Percentiles rank a stretch among this genome's conserved stretches.
These are phyloP conservation scores for Penicillium silybi DNA, from an alignment of 495 filamentous ascomycete genomes.

Conservation along the genomic window DNA sequence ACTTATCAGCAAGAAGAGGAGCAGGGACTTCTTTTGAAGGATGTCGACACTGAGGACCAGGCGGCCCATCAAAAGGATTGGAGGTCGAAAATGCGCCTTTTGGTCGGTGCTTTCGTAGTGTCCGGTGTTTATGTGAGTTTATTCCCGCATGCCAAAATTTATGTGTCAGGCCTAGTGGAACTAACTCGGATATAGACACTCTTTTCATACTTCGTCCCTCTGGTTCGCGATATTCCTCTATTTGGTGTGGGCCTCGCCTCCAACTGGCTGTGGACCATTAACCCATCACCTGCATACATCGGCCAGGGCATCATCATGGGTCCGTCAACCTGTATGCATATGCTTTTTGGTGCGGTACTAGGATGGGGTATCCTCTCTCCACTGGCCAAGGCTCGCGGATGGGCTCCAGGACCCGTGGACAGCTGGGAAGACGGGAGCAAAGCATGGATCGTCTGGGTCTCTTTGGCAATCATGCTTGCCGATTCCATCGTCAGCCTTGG, in stretches of 20 bases:
- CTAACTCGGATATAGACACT: conserved; percentile 57
- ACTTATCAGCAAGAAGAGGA: conserved; percentile 13
- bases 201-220: conserved; percentile 86
- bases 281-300: conserved; percentile 91
- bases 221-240: conserved; percentile 78
- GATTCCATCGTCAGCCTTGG: conserved; percentile 87
- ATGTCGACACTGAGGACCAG: conserved; percentile 23
- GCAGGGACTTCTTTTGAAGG: conserved; percentile 18
- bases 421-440: conserved; percentile 91
- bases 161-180: not conserved
- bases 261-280: conserved; percentile 93
- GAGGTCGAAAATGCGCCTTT: conserved; percentile 58
- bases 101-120: conserved; percentile 54
- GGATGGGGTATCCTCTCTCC: conserved; percentile 93
- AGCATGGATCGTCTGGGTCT: conserved; percentile 98
- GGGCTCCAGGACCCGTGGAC: conserved; percentile 81
- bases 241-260: conserved; percentile 70
- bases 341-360: conserved; percentile 86
- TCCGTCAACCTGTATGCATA: conserved; percentile 87
- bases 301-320: conserved; percentile 80
- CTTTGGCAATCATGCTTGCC: conserved; percentile 92
- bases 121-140: conserved; percentile 51
- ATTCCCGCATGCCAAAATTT: not conserved
- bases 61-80: conserved; percentile 49
- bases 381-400: conserved; percentile 75